Conservation (phyloP, 352 stramenopile species). For the Phytophthora idaei region DNA sequence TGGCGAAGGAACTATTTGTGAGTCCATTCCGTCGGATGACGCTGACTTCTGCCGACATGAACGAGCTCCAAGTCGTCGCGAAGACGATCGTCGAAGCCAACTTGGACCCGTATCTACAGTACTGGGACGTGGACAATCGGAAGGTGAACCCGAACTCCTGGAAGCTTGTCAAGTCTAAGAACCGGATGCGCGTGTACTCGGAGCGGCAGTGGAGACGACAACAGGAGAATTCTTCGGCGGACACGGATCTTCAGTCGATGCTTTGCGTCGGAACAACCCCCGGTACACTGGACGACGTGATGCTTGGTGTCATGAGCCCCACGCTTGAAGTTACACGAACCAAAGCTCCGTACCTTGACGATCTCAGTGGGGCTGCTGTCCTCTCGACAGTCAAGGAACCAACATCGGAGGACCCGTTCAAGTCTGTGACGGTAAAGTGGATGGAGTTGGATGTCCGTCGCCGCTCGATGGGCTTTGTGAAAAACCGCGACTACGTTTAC, state of each 20-base stretch:
- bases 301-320: slow-evolving; percentile 43
- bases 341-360: slow-evolving; percentile 44
- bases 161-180: slow-evolving; percentile 39
- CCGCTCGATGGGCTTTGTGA: slow-evolving; percentile 29
- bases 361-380: slow-evolving; percentile 40
- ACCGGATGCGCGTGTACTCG: slow-evolving; percentile 29
- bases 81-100: slow-evolving; percentile 35
- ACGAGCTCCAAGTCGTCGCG: slow-evolving; percentile 30
- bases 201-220: slow-evolving; percentile 23
- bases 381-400: slow-evolving; percentile 49
- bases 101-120: slow-evolving; percentile 35
- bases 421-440: slow-evolving; percentile 45
- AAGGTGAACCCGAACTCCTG: slow-evolving; percentile 31
- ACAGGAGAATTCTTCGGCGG: not conserved
- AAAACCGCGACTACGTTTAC: slow-evolving; percentile 69
- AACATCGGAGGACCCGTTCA: slow-evolving; percentile 54
- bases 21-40: slow-evolving; percentile 31
- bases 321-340: slow-evolving; percentile 36
- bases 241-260: slow-evolving; percentile 28
- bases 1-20: slow-evolving; percentile 28
- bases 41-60: slow-evolving; percentile 22
- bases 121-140: slow-evolving; percentile 17
- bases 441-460: slow-evolving; percentile 41
- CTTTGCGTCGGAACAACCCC: slow-evolving; percentile 36
- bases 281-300: slow-evolving; percentile 47